Evolutionary conservation across 2,329 filamentous ascomycete genomes (phyloP).

Genomic region (Fusarium ambrosium): DNA sequence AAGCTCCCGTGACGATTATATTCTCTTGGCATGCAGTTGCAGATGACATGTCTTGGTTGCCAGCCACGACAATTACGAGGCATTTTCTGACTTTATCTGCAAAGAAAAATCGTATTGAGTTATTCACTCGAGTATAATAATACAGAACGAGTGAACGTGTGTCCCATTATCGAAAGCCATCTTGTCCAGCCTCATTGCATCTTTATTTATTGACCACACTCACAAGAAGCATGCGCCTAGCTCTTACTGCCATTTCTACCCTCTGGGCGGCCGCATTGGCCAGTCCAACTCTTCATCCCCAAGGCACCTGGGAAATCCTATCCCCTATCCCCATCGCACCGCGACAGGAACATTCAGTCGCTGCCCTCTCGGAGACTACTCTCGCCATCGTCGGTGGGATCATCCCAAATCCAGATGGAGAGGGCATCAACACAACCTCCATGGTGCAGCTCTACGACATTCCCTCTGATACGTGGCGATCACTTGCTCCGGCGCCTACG

Average conservation of each 20-base stretch:
- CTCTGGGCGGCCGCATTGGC: constrained; percentile 16
- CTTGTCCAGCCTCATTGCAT: not conserved
- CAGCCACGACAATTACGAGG: not conserved
- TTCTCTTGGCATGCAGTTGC: not conserved
- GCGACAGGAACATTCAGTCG: constrained; percentile 47
- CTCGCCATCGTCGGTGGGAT: constrained; percentile 48
- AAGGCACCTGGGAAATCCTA: constrained; percentile 40
- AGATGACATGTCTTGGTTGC: not conserved
- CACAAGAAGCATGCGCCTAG: not conserved
- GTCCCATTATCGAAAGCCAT: not conserved
- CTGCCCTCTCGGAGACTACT: constrained; percentile 39
- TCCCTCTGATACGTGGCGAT: constrained; percentile 47
- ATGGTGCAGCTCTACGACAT: constrained; percentile 52
- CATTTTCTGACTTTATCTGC: not conserved
- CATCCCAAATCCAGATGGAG: constrained; percentile 28
- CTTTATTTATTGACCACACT: not conserved
- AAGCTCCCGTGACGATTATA: not conserved
- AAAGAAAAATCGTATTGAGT: not conserved
- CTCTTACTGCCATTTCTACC: not conserved
- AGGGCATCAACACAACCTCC: constrained; percentile 38
- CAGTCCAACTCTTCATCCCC: constrained; percentile 11
- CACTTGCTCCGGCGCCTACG: constrained; percentile 45
- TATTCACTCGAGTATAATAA: not conserved
- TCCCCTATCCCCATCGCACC: constrained; percentile 41
- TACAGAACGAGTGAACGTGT: not conserved